Percentiles rank a stretch among this genome's conserved stretches.
Evolutionary conservation across 306 rosid genomes (phyloP).

Genomic region (Cajanus cajan): DNA sequence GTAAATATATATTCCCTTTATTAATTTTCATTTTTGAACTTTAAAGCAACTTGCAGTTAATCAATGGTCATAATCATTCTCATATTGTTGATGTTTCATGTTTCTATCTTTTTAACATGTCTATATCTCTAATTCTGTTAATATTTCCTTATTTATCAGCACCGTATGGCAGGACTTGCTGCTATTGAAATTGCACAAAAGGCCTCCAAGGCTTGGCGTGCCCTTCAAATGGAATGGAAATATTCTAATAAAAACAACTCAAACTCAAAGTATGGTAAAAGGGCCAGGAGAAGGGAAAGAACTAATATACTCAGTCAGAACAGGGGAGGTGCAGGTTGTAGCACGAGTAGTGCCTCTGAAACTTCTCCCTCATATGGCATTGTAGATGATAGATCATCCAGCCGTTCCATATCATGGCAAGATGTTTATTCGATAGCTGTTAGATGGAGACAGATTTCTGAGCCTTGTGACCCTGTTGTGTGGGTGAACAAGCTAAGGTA

Average conservation of each 20-base stretch:
- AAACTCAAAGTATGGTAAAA: conserved; percentile 66
- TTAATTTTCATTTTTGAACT: neutral
- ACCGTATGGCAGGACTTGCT: conserved; percentile 98
- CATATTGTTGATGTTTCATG: neutral
- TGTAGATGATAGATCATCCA: conserved; percentile 65
- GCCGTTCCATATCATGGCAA: conserved; percentile 71
- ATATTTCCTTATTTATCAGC: conserved; percentile 62
- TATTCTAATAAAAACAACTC: conserved; percentile 54
- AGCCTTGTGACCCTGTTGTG: conserved; percentile 91
- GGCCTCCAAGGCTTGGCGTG: conserved; percentile 94
- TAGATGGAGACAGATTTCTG: conserved; percentile 92
- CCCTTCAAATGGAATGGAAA: conserved; percentile 74
- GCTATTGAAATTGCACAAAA: conserved; percentile 94
- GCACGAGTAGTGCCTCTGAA: conserved; percentile 72
- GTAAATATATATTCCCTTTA: neutral
- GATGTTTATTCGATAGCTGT: conserved; percentile 80
- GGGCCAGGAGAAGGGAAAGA: conserved; percentile 80
- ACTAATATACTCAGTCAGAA: conserved; percentile 71
- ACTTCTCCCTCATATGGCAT: conserved; percentile 46
- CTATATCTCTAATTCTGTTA: conserved; percentile 4
- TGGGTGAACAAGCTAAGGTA: conserved; percentile 97
- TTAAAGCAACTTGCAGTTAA: neutral
- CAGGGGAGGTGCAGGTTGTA: conserved; percentile 97
- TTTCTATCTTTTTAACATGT: neutral
- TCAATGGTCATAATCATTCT: neutral